Evolutionary conservation across 2,329 filamentous ascomycete genomes (phyloP).

Genomic region (Corynespora cassiicola): DNA sequence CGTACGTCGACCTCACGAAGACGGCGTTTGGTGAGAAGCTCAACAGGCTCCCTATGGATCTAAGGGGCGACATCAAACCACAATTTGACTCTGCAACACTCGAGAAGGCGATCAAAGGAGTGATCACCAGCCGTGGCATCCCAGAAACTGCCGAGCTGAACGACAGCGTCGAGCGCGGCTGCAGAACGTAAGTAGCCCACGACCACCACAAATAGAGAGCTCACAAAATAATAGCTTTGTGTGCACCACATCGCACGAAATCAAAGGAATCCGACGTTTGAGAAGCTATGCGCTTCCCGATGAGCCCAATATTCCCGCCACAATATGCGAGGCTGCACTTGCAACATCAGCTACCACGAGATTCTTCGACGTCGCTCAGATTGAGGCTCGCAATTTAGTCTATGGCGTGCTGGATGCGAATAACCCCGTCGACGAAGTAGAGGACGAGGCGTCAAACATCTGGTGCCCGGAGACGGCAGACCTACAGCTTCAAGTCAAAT

Average conservation of each 20-base stretch:
- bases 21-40: conserved; percentile 10
- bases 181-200: conserved; percentile 1
- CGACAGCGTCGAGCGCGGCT: not conserved
- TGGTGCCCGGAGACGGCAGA: conserved; percentile 8
- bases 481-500: conserved; percentile 13
- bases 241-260: conserved; percentile 44
- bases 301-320: conserved; percentile 15
- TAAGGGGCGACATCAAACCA: conserved; percentile 6
- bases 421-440: conserved; percentile 52
- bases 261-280: conserved; percentile 39
- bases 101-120: conserved; percentile 9
- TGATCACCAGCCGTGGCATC: conserved; percentile 2
- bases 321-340: conserved; percentile 33
- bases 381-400: conserved; percentile 45
- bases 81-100: conserved; percentile 15
- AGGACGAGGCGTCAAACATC: conserved; percentile 36
- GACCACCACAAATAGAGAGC: conserved; percentile 29
- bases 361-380: conserved; percentile 41
- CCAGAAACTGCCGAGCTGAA: not conserved
- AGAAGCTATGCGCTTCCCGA: conserved; percentile 30
- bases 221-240: conserved; percentile 34
- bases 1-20: conserved; percentile 10
- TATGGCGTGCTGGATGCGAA: conserved; percentile 50
- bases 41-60: conserved; percentile 1
- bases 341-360: conserved; percentile 26